phyloP scores from a whole-genome alignment of 2,329 filamentous ascomycete genomes.

The Aspergillus niger region DNA sequence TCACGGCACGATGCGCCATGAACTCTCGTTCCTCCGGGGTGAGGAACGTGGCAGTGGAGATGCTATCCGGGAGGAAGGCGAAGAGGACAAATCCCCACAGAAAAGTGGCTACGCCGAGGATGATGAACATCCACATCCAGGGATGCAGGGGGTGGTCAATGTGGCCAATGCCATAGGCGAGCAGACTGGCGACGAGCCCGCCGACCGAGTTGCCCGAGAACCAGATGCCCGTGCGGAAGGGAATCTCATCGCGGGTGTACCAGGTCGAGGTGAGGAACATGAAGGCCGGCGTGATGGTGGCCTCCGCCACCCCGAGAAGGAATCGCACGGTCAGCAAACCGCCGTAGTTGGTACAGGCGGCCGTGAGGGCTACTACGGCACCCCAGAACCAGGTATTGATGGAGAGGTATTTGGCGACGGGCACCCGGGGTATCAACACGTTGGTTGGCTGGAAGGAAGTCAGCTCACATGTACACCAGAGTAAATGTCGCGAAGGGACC shows the following conservation, averaged over 20 bases:
- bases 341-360: constrained; percentile 51
- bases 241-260: constrained; percentile 61
- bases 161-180: constrained; percentile 59
- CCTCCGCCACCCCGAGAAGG: constrained; percentile 58
- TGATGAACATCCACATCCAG: constrained; percentile 62
- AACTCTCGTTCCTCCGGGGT: constrained; percentile 54
- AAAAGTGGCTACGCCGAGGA: constrained; percentile 56
- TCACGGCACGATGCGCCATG: constrained; percentile 21
- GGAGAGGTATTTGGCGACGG: constrained; percentile 53
- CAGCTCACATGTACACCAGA: no score
- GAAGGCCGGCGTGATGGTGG: constrained; percentile 57
- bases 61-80: constrained; percentile 55
- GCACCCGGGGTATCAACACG: constrained; percentile 50
- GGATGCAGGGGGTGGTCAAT: constrained; percentile 50
- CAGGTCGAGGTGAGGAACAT: constrained; percentile 60
- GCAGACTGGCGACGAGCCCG: constrained; percentile 28
- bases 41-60: constrained; percentile 61
- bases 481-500: no score
- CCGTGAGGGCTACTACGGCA: constrained; percentile 50
- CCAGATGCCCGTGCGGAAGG: constrained; percentile 58
- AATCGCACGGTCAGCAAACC: constrained; percentile 56
- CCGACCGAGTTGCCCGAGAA: constrained; percentile 41
- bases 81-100: constrained; percentile 55
- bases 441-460: constrained; percentile 31
- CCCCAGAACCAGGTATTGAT: constrained; percentile 52